A percentile compares a stretch with the other conserved stretches of the same genome.
Conservation (phyloP, 345 rosid species). For the Nasturtium officinale region DNA sequence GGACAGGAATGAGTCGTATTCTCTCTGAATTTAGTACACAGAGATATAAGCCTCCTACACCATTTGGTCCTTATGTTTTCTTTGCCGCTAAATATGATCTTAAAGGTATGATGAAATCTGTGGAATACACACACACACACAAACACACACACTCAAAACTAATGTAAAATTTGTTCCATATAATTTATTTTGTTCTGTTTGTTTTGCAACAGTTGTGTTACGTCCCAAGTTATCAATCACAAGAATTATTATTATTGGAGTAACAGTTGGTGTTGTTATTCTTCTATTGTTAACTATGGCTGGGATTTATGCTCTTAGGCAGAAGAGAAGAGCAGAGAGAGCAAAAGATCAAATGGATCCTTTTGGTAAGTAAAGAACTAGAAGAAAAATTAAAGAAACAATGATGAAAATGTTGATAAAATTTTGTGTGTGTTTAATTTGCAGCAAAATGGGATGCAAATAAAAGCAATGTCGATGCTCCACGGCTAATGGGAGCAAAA, state of each 20-base stretch:
- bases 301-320: slow-evolving; percentile 15
- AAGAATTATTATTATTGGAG: slow-evolving; percentile 17
- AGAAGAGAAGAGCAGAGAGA: slow-evolving; percentile 5
- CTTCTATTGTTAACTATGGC: background rate
- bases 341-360: slow-evolving; percentile 40
- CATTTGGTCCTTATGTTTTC: slow-evolving; percentile 1
- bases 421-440: no score
- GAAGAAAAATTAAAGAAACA: background rate
- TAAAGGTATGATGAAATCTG: no score
- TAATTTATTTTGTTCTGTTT: background rate
- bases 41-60: background rate
- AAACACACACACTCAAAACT: background rate
- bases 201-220: no score
- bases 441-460: background rate
- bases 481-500: slow-evolving; percentile 13
- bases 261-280: background rate
- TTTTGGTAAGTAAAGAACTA: slow-evolving; percentile 1
- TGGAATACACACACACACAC: no score
- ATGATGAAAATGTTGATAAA: no score
- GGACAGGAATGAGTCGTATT: background rate
- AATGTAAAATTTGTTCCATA: background rate
- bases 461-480: background rate
- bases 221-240: no score
- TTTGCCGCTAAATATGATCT: accelerated
- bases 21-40: background rate